A percentile compares a stretch with the other conserved stretches of the same genome.
phyloP scores from a whole-genome alignment of 306 rosid species.

The Dicorynia guianensis region DNA sequence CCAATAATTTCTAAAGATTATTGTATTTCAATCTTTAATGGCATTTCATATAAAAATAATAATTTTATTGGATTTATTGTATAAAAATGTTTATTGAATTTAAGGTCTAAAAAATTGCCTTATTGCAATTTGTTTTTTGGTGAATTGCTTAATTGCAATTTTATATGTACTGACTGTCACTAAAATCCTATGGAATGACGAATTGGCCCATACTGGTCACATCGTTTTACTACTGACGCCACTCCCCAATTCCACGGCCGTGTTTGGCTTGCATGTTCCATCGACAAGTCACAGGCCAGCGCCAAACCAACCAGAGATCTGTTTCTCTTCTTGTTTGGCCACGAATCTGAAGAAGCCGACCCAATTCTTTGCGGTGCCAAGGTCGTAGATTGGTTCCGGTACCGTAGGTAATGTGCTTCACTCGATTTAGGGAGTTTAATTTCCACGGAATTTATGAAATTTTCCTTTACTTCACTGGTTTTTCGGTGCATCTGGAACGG shows the following conservation, averaged over 20 bases:
- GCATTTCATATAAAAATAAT: too few relatives aligned
- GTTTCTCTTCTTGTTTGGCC: neutral
- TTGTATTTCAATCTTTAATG: too few relatives aligned
- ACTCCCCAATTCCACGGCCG: neutral
- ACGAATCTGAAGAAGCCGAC: neutral
- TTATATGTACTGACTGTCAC: too few relatives aligned
- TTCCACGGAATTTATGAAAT: too few relatives aligned
- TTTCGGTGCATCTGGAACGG: too few relatives aligned
- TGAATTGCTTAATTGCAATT: too few relatives aligned
- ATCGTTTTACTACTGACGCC: neutral
- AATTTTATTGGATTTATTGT: too few relatives aligned
- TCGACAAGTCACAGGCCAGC: neutral
- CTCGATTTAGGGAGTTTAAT: neutral
- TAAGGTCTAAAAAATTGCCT: too few relatives aligned
- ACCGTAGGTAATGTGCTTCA: neutral
- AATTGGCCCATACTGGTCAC: neutral
- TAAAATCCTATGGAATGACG: neutral
- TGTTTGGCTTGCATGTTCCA: neutral
- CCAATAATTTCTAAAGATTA: too few relatives aligned
- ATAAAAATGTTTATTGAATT: too few relatives aligned
- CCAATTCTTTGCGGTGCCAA: neutral
- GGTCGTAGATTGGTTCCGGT: neutral
- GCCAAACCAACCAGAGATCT: neutral
- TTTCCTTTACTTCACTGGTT: too few relatives aligned
- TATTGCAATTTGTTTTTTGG: too few relatives aligned